phyloP scores from a whole-genome alignment of 169 alveolate species.

The Eimeria praecox region DNA sequence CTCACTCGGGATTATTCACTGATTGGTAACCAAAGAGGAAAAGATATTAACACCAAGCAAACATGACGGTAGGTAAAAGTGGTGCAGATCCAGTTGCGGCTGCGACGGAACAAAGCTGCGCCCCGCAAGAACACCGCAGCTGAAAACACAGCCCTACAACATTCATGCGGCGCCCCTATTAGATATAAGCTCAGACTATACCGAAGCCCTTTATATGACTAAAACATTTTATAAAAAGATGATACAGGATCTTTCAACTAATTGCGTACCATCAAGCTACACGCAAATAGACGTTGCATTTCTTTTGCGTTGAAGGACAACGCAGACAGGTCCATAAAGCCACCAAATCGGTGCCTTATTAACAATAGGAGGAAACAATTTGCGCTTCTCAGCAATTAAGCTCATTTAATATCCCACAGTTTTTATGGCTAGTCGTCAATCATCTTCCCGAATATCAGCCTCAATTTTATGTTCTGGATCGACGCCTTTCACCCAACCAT shows the following conservation, averaged over 20 bases:
- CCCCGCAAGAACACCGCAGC: background rate
- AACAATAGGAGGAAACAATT: background rate
- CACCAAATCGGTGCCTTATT: background rate
- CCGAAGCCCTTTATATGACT: background rate
- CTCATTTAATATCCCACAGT: background rate
- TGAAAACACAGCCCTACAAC: background rate
- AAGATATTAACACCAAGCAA: background rate
- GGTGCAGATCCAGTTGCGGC: background rate
- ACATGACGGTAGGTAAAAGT: background rate
- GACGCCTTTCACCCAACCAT: no score
- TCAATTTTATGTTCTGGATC: no score
- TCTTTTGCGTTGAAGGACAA: background rate
- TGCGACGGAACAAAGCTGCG: background rate
- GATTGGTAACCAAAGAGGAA: background rate
- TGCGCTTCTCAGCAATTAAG: background rate
- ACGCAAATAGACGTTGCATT: background rate
- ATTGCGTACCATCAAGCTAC: background rate
- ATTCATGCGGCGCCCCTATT: background rate
- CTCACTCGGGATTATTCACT: background rate
- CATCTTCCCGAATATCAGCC: no score
- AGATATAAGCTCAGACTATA: background rate
- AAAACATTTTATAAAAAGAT: background rate
- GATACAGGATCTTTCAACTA: no score
- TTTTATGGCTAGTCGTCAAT: no score
- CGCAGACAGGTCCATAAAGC: background rate